Evolutionary conservation across 2,329 filamentous ascomycete species (phyloP).

Genomic region (Neofusicoccum parvum): DNA sequence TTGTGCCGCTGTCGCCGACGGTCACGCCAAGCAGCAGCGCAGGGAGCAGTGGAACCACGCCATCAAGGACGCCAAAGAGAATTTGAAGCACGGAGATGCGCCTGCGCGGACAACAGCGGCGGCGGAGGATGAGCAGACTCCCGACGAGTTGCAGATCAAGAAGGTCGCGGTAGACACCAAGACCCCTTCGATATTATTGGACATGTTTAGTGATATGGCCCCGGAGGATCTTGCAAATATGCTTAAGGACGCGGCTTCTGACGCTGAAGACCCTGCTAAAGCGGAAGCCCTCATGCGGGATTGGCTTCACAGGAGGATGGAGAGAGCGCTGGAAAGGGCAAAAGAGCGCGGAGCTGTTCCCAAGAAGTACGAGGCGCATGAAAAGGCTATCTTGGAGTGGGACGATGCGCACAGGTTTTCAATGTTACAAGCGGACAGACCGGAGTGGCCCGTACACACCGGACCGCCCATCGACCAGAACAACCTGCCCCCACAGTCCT

Average conservation of each 20-base stretch:
- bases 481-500: constrained; percentile 48
- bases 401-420: not conserved
- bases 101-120: not conserved
- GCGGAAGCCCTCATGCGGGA: constrained; percentile 1
- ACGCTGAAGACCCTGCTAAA: not conserved
- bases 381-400: not conserved
- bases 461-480: constrained; percentile 33
- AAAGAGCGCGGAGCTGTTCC: too few relatives aligned
- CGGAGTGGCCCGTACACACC: constrained; percentile 36
- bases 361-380: not conserved
- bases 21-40: constrained; percentile 59
- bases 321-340: too few relatives aligned
- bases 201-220: not conserved
- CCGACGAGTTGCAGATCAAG: too few relatives aligned
- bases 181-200: too few relatives aligned
- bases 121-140: too few relatives aligned
- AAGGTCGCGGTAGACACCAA: too few relatives aligned
- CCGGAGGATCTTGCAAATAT: not conserved
- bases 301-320: not conserved
- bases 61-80: constrained; percentile 58
- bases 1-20: constrained; percentile 65
- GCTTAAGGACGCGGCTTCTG: not conserved
- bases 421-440: not conserved
- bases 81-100: constrained; percentile 37
- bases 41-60: constrained; percentile 63